A percentile compares a stretch with the other conserved stretches of the same genome.
Conservation (phyloP, 306 rosid genomes). For the Parietaria judaica region DNA sequence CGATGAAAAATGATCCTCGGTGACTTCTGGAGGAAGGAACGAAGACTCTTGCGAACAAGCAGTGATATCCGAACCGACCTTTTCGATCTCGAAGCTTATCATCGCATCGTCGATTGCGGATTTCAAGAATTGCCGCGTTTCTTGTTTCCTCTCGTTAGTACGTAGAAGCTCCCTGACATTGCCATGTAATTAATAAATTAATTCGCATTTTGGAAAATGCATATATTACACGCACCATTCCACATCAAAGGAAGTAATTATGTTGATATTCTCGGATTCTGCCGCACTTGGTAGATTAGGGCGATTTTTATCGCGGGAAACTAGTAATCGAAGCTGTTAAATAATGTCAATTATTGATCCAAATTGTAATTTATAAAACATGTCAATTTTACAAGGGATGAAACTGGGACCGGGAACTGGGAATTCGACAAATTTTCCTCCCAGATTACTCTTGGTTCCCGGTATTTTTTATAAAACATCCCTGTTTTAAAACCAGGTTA, state of each 20-base stretch:
- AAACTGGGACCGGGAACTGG: too few relatives aligned
- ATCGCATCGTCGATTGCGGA: conserved; percentile 41
- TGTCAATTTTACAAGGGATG: too few relatives aligned
- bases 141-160: conserved; percentile 63
- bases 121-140: conserved; percentile 38
- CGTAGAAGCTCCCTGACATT: conserved; percentile 69
- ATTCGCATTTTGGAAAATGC: conserved; percentile 10
- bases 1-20: conserved; percentile 42
- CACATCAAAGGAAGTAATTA: not conserved
- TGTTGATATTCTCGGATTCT: too few relatives aligned
- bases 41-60: conserved; percentile 55
- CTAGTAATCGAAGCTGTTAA: too few relatives aligned
- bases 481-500: too few relatives aligned
- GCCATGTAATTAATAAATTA: conserved; percentile 19
- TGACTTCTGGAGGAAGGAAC: conserved; percentile 64
- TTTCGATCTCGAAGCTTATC: conserved; percentile 59
- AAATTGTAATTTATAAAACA: too few relatives aligned
- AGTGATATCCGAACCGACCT: conserved; percentile 53
- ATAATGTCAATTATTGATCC: too few relatives aligned
- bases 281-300: too few relatives aligned
- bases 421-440: too few relatives aligned
- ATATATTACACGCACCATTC: not conserved
- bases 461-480: too few relatives aligned
- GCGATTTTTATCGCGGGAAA: too few relatives aligned
- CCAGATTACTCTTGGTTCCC: too few relatives aligned